These are phyloP conservation scores for Bruguiera gymnorhiza DNA, from an alignment of 345 rosid genomes.

Conservation along the genomic window DNA sequence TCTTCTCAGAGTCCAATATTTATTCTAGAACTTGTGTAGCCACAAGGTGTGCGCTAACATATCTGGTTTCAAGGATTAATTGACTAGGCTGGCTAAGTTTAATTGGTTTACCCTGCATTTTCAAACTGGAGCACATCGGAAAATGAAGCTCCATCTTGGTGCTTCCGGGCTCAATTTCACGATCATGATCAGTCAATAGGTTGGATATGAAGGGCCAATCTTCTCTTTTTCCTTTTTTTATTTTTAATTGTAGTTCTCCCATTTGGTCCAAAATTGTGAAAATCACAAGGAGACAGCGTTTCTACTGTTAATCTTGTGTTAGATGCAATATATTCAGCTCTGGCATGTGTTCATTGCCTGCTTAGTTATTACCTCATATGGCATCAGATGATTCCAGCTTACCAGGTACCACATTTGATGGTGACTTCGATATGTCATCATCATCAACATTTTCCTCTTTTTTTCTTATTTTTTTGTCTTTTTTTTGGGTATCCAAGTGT, in stretches of 20 bases:
- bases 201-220: slow-evolving; percentile 12
- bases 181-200: background rate
- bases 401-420: background rate
- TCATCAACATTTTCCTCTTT: background rate
- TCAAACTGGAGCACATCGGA: slow-evolving; percentile 1
- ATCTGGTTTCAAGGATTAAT: too few relatives aligned
- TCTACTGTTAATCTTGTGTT: background rate
- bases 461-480: background rate
- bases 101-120: background rate
- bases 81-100: too few relatives aligned
- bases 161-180: slow-evolving; percentile 3
- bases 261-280: background rate
- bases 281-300: background rate
- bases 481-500: background rate
- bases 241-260: background rate
- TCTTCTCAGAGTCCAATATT: too few relatives aligned
- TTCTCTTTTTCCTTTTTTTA: slow-evolving; percentile 1
- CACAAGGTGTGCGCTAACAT: too few relatives aligned
- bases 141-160: slow-evolving; percentile 12
- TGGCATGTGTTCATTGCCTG: background rate
- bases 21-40: too few relatives aligned
- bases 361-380: background rate
- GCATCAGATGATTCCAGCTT: background rate
- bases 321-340: background rate
- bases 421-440: background rate